Percentiles rank a stretch among this genome's conserved stretches.
These are phyloP conservation scores for Ambrosia hybrid DNA, from an alignment of 140 eudicot genomes.

Conservation along the genomic window DNA sequence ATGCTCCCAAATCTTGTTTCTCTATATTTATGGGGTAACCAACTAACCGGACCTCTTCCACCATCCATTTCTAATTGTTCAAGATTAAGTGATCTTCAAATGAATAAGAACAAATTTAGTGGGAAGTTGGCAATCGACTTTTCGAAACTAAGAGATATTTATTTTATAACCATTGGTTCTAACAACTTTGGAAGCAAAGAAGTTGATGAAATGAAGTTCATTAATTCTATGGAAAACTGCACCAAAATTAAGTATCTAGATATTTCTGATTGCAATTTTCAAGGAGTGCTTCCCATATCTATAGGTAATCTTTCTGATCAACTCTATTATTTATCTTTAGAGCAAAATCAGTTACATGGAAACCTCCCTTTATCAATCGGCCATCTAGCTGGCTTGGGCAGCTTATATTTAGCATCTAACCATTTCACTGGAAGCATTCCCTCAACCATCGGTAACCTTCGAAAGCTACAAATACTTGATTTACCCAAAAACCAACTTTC, in stretches of 20 bases:
- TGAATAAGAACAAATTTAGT: not conserved
- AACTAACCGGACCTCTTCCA: not conserved
- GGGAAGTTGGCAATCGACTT: conserved; percentile 7
- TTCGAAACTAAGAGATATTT: not conserved
- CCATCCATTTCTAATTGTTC: not conserved
- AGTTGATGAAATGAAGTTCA: conserved; percentile 1
- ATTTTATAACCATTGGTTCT: not conserved
- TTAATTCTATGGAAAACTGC: not conserved
- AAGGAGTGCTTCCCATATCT: not conserved
- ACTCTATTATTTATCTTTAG: not conserved
- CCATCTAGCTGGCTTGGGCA: not conserved
- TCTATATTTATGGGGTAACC: not conserved
- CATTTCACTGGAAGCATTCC: not conserved
- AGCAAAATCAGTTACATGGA: not conserved
- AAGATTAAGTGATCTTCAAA: not conserved
- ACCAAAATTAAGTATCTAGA: not conserved
- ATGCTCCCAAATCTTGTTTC: not conserved
- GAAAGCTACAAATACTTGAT: not conserved
- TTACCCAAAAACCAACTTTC: not conserved
- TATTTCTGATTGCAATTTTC: not conserved
- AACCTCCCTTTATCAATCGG: not conserved
- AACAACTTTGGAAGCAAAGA: conserved; percentile 6
- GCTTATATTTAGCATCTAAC: not conserved
- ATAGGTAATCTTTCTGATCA: conserved; percentile 4
- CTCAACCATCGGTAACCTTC: conserved; percentile 1